Percentiles rank a stretch among this genome's conserved stretches.
phyloP scores from a whole-genome alignment of 139 green algal species.

The Microglena sp. region DNA sequence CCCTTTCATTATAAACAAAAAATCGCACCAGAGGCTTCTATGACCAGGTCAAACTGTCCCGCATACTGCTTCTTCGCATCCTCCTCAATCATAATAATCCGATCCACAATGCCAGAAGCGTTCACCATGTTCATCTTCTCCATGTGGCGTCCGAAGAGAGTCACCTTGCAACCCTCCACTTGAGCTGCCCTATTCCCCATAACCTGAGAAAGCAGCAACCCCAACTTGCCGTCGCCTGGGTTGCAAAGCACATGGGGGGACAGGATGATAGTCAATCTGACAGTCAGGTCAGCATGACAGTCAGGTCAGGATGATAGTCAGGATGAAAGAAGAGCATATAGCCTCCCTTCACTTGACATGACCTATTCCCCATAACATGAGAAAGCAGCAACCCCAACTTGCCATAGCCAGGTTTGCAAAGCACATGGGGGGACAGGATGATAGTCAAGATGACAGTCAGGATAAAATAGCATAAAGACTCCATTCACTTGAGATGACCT shows the following conservation, averaged over 20 bases:
- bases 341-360: slow-evolving; percentile 1
- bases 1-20: neutral
- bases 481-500: slow-evolving; percentile 1
- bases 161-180: slow-evolving; percentile 16
- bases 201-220: slow-evolving; percentile 44
- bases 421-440: no score
- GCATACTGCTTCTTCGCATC: slow-evolving; percentile 4
- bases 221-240: slow-evolving; percentile 63
- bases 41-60: slow-evolving; percentile 36
- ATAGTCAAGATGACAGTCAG: no score
- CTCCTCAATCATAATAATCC: neutral
- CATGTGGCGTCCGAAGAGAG: slow-evolving; percentile 45
- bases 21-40: slow-evolving; percentile 41
- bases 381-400: slow-evolving; percentile 58
- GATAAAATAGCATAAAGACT: no score
- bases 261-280: no score
- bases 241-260: no score
- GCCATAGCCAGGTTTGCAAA: slow-evolving; percentile 54
- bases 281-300: no score
- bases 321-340: slow-evolving; percentile 36
- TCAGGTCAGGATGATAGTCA: no score
- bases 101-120: no score
- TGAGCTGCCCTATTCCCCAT: slow-evolving; percentile 14
- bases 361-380: slow-evolving; percentile 30
- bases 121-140: slow-evolving; percentile 52